Evolutionary conservation across 306 rosid species (phyloP).

Genomic region (Citrullus mucosospermus): DNA sequence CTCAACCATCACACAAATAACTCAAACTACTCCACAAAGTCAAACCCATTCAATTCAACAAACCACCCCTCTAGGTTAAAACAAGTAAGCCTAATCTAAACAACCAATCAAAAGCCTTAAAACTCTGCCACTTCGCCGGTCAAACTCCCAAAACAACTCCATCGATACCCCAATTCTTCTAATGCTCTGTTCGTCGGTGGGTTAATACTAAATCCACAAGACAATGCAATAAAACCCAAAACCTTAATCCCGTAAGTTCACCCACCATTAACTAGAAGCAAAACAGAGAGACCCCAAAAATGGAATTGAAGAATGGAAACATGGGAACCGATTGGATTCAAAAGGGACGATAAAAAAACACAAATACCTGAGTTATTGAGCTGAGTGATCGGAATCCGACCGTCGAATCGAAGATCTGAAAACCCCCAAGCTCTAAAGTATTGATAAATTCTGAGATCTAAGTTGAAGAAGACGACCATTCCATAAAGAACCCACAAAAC

Average conservation of each 20-base stretch:
- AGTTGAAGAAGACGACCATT: not conserved
- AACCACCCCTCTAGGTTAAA: not conserved
- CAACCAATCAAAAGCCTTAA: not conserved
- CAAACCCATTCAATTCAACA: slow-evolving; percentile 1
- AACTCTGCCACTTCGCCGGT: not conserved
- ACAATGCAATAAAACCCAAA: slow-evolving; percentile 4
- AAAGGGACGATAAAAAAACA: not conserved
- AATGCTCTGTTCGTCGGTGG: not conserved
- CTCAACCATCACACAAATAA: not conserved
- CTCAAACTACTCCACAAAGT: not conserved
- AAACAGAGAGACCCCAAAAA: not conserved
- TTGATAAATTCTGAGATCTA: slow-evolving; percentile 1
- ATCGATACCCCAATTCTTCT: not conserved
- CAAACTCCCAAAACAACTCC: not conserved
- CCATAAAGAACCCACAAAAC: not conserved
- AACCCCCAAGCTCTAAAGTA: not conserved
- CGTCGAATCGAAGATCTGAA: slow-evolving; percentile 6
- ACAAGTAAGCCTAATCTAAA: not conserved
- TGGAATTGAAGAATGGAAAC: not conserved
- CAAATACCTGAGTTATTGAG: slow-evolving; percentile 4
- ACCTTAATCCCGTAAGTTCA: not conserved
- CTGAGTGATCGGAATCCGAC: slow-evolving; percentile 5
- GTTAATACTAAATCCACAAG: not conserved
- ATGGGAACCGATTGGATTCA: not conserved
- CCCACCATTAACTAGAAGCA: not conserved